These are phyloP conservation scores for Ustilago xerochloae DNA, from an alignment of 1,284 basidiomycete species.

Conservation along the genomic window DNA sequence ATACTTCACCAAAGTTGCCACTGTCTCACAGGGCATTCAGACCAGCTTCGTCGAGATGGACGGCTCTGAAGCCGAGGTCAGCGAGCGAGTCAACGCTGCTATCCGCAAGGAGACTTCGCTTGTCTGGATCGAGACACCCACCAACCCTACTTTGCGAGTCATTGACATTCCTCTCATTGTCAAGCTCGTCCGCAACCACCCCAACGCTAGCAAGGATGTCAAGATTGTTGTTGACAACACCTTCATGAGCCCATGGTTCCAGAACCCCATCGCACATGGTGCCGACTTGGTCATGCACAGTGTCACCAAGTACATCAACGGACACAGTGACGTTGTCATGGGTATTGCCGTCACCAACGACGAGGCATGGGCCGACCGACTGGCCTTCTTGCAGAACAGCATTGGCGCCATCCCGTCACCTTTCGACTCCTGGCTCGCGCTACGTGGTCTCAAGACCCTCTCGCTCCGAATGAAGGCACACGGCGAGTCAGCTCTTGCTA, in stretches of 20 bases:
- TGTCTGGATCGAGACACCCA: constrained; percentile 96
- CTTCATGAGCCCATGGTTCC: constrained; percentile 86
- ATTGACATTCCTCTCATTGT: constrained; percentile 80
- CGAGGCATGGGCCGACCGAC: constrained; percentile 52
- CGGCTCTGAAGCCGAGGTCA: constrained; percentile 69
- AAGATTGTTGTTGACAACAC: constrained; percentile 66
- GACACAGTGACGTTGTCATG: constrained; percentile 79
- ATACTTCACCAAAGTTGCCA: constrained; percentile 79
- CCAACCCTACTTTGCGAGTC: constrained; percentile 91
- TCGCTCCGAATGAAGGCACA: constrained; percentile 78
- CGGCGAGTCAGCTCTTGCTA: constrained; percentile 81
- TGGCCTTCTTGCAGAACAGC: constrained; percentile 88
- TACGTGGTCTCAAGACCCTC: constrained; percentile 88
- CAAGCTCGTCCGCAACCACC: constrained; percentile 76
- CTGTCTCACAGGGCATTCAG: constrained; percentile 78
- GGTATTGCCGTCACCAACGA: constrained; percentile 59
- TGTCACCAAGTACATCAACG: constrained; percentile 85
- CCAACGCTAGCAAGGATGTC: constrained; percentile 70
- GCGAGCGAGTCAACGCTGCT: constrained; percentile 74
- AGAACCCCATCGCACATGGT: constrained; percentile 84
- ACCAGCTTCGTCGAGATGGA: constrained; percentile 84
- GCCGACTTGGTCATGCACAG: constrained; percentile 83
- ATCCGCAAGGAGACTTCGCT: constrained; percentile 87
- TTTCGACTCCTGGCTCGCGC: constrained; percentile 90
- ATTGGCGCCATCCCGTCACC: constrained; percentile 87